Base-by-base conservation (phyloP, 805 yeast species). In the Ogataea philodendri region DNA sequence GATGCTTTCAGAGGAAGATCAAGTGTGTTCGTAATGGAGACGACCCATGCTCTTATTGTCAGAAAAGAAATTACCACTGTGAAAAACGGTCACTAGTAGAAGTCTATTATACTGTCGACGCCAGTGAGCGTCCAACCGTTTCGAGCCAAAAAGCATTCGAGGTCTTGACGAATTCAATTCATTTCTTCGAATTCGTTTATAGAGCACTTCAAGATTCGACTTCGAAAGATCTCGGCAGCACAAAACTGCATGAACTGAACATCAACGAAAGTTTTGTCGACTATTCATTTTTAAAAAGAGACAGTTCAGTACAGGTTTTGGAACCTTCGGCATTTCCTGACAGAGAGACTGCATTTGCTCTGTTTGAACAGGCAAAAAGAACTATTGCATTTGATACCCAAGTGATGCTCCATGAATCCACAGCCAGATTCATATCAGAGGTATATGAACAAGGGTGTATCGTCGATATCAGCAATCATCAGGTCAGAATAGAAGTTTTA, bases 201-300 rank as follows among this genome's bases (percentile, higher is more conserved):
- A 17, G 17, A 5, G 21, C 23, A 4, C 23, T 36, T 7, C 14
- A 30, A 7, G 19, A 15, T 2, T 9, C 13, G 11, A 10, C 19
- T 7, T 15, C 34, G n/a, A 21, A 7, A 5, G 22, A 8, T 5
- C 11, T 17, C 7, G 17, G 9, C 7, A 7, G 10, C 7, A 7
- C 13, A 7, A 10, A 15, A 7, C 20, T 16, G 3, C 18, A 13
- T 3, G n/a, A 30, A 18, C 26, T 26, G 20, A 37, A 37, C 24
- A 19, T 37, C 11, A 37, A 37, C 30, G 41, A 35, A 5, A n/a
- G 22, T 4, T 37, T 37, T 22, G 16, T 37, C 8, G 41, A 37
- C n/a, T 23, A 24, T 16, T 26, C 37, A 6, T 37, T 37, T 32
- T 13, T 37, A 18, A 31, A 27, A 16, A n/a, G 33, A 9, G 26